Base-by-base conservation (phyloP, 2,329 filamentous ascomycete genomes). In the Emmonsiellopsis sp. region DNA sequence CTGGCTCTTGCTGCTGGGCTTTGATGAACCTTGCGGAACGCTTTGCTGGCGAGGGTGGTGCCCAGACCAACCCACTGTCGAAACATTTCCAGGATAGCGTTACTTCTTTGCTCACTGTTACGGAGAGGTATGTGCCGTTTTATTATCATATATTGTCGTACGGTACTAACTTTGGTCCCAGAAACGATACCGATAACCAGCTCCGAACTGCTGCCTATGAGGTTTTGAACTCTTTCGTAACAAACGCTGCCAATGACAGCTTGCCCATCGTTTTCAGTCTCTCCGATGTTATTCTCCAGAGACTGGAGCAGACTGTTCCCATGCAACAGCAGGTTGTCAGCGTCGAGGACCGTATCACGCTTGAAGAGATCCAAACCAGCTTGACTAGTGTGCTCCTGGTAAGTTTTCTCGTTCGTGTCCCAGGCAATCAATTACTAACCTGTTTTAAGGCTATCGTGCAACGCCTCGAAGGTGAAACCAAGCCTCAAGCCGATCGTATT, bases 341-440 rank as follows among this genome's bases (percentile, higher is more conserved):
- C 67, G 88, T 96, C 31, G 93, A 98, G 72, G 93, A 98, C 73
- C 92, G 86, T 71, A 89, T 97, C 60, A 94, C 88, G 5, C 80
- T 98, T 3, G 91, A 97, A 69, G 93, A 98, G 73, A 95, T 98
- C 82, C 93, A 97, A 76, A 96, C 91, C 50, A 96, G 91, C 70
- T 79, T 98, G 65, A 86, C 85, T 70, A 94, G 89, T 52, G 93
- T 97, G 41, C 78, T 97, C 49, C 84, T 96, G 73, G 71, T 74
- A 65, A 59, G 70, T 58, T 41, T 35, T 31, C 20, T 44, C 10
- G 15, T 37, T 32, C 31, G 37, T 26, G 10, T 10, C 31, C 7
- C 31, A 11, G 13, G 40, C 15, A 44, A 42, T 34, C 30, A 35
- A 37, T 41, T 40, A n/a, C 40, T n/a, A 26, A 49, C 34, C 10